Evolutionary conservation across 2,329 filamentous ascomycete genomes (phyloP), one percentile per base, ranked within the genome.

Genomic region (Microdochium nivale): DNA sequence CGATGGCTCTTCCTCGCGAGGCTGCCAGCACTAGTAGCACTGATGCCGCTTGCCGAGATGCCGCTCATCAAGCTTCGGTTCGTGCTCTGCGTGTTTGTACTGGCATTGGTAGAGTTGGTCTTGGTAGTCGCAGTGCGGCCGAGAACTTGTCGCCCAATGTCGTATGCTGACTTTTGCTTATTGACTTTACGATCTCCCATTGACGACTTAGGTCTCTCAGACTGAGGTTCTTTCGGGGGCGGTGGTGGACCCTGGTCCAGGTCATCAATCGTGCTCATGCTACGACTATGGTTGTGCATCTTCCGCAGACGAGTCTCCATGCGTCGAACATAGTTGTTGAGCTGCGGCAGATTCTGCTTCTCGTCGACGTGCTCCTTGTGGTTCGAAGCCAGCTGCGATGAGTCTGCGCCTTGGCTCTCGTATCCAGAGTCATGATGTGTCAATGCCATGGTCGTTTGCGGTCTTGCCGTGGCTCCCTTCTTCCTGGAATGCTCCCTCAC

Each of bases 1-100:
- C 84, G 68, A 64, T 58, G 68, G 62, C 85, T 86, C 62, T 88
- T 87, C 55, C 91, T 83, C 27, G 90, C 91, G 57, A 95, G 82
- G 69, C 92, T 97, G 51, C 91, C 94, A 16, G 94, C 94, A 69
- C 94, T 97, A 16, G 94, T 97, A 49, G 90, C 88, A 66, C 92
- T 97, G 68, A 96, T 90, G 13, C 81, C 92, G 49, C 91, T 85
- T 0, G 94, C 94, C 50, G 94, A 97, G 50, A 82, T 79, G 2
- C 92, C 94, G 66, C 92, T 97, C 92, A 96, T 96, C 44, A 99
- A 68, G 61, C 89, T 97, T 60, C 86, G 83, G 59, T 86, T 84
- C 16, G 90, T 96, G 65, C 83, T 84, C 59, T 88, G 83, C 1
- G 87, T 91, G 56, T 85, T 88, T 40, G 78, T 81, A 56, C 81